phyloP scores from a whole-genome alignment of 805 yeast genomes.

The Candida schatavii region DNA sequence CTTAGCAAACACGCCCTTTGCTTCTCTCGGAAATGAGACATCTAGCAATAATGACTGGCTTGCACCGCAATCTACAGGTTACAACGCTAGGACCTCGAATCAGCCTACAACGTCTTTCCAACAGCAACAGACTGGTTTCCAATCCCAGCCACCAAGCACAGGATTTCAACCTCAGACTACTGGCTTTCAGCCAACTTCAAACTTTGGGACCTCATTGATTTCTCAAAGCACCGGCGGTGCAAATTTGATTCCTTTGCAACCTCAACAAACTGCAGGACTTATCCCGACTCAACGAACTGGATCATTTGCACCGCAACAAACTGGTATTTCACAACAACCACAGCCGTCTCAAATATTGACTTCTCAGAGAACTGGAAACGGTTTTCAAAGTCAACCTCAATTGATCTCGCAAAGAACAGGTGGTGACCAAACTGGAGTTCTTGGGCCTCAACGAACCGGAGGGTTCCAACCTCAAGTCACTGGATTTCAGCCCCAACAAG shows the following conservation, averaged over 20 bases:
- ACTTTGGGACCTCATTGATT: slow-evolving; percentile 16
- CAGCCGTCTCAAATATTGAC: slow-evolving; percentile 17
- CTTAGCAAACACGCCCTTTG: slow-evolving; percentile 45
- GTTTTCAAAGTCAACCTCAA: slow-evolving; percentile 15
- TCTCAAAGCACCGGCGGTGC: slow-evolving; percentile 48
- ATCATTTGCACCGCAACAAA: slow-evolving; percentile 22
- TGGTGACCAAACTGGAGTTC: slow-evolving; percentile 5
- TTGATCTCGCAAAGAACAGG: slow-evolving; percentile 13
- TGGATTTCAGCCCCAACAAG: slow-evolving; percentile 22
- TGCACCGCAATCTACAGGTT: slow-evolving; percentile 32
- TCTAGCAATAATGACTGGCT: slow-evolving; percentile 24
- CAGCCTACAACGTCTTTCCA: slow-evolving; percentile 31
- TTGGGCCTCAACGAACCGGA: slow-evolving; percentile 8
- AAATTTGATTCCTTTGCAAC: slow-evolving; percentile 45
- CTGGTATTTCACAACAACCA: slow-evolving; percentile 16
- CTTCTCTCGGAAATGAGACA: slow-evolving; percentile 20
- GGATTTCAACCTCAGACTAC: slow-evolving; percentile 29
- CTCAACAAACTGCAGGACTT: slow-evolving; percentile 70
- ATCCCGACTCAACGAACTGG: slow-evolving; percentile 48
- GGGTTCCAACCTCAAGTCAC: slow-evolving; percentile 24
- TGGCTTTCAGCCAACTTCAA: slow-evolving; percentile 11
- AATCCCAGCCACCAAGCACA: slow-evolving; percentile 21
- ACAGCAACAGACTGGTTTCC: slow-evolving; percentile 37
- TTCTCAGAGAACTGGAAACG: slow-evolving; percentile 28
- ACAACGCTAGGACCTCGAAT: slow-evolving; percentile 3